Percentiles rank a stretch among this genome's conserved stretches.
Evolutionary conservation across 257 asterid species (phyloP).

Genomic region (Leonotis leonurus): DNA sequence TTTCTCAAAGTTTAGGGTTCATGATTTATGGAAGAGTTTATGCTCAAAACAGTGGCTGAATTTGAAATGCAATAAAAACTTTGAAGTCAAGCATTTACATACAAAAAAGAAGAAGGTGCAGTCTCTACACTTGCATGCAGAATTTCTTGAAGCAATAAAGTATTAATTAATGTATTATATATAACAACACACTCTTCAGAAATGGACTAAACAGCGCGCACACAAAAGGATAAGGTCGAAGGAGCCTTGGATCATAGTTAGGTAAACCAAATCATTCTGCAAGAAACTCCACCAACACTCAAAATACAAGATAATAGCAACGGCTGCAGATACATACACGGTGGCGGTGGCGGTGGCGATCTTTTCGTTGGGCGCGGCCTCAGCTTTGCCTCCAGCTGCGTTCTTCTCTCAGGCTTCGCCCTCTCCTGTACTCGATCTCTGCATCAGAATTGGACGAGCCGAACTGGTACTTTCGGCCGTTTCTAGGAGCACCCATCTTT

Average conservation of each 20-base stretch:
- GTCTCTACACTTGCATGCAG: constrained; percentile 14
- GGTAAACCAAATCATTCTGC: too few species aligned
- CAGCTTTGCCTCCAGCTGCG: constrained; percentile 30
- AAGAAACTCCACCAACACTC: too few species aligned
- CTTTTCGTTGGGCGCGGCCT: too few species aligned
- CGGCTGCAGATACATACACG: constrained; percentile 21
- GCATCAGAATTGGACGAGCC: constrained; percentile 86
- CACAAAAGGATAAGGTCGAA: too few species aligned
- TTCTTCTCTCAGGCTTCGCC: constrained; percentile 73
- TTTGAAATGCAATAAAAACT: too few species aligned
- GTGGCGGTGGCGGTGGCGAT: neutral
- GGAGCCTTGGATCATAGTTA: too few species aligned
- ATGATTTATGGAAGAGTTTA: neutral
- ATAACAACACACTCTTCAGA: too few species aligned
- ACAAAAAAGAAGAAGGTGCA: too few species aligned
- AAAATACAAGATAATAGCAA: too few species aligned
- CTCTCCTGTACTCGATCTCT: constrained; percentile 89
- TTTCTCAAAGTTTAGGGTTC: too few species aligned
- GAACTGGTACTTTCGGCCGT: constrained; percentile 48
- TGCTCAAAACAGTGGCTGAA: neutral
- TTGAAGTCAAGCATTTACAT: too few species aligned
- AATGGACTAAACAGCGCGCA: too few species aligned
- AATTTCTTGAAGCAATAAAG: constrained; percentile 10
- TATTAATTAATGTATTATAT: neutral
- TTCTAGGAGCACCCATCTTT: constrained; percentile 51